Evolutionary conservation across 2,329 filamentous ascomycete genomes (phyloP).

Genomic region (Lachnellula hyalina): DNA sequence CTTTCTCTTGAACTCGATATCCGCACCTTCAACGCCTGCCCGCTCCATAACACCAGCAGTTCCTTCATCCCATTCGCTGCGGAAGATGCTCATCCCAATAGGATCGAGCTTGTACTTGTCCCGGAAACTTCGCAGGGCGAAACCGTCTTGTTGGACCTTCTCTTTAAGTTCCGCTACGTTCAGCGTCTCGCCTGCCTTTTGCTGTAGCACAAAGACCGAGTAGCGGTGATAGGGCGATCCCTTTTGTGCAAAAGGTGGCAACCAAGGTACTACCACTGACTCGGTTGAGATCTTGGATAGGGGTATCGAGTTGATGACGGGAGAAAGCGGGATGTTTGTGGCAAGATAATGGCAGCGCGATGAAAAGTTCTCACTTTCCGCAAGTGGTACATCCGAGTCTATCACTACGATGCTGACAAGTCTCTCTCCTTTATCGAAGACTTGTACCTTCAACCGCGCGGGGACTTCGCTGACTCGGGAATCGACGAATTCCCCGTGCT

Average conservation of each 20-base stretch:
- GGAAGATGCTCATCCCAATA: conserved; percentile 83
- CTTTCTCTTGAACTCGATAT: conserved; percentile 80
- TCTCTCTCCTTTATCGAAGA: conserved; percentile 76
- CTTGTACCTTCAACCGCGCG: conserved; percentile 75
- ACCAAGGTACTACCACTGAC: conserved; percentile 73
- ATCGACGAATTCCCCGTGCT: conserved; percentile 74
- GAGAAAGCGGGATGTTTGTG: conserved; percentile 62
- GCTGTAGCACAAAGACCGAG: conserved; percentile 77
- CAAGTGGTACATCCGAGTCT: conserved; percentile 83
- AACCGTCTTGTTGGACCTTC: conserved; percentile 56
- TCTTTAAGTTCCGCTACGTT: conserved; percentile 54
- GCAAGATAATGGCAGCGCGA: conserved; percentile 86
- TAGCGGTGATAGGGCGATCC: conserved; percentile 88
- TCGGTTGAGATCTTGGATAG: conserved; percentile 55
- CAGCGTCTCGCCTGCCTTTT: conserved; percentile 56
- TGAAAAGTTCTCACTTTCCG: conserved; percentile 68
- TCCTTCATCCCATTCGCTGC: conserved; percentile 81
- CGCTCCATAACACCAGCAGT: conserved; percentile 84
- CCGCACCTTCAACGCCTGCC: conserved; percentile 66
- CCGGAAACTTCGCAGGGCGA: conserved; percentile 70
- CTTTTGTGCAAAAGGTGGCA: conserved; percentile 82
- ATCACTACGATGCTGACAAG: conserved; percentile 80
- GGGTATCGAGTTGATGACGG: conserved; percentile 56
- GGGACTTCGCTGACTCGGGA: conserved; percentile 66
- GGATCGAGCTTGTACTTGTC: conserved; percentile 63